These are phyloP conservation scores for Diaporthe velutina DNA, from an alignment of 2,329 filamentous ascomycete species.

Conservation along the genomic window DNA sequence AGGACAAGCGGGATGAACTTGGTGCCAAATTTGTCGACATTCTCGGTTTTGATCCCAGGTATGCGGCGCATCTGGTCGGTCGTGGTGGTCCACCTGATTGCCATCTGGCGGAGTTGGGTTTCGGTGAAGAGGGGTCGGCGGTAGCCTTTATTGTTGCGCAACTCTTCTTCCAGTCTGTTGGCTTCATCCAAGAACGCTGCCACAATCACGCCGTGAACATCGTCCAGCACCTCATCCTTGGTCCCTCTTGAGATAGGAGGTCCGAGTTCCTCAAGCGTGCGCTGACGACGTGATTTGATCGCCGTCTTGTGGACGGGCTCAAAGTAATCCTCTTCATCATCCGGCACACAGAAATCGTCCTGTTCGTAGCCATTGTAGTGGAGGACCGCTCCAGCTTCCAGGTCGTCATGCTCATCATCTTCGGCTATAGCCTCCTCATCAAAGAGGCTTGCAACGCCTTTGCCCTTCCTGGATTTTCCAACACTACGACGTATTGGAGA, in stretches of 20 bases:
- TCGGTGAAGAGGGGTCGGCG: slow-evolving; percentile 76
- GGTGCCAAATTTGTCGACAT: slow-evolving; percentile 72
- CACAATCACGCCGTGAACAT: slow-evolving; percentile 74
- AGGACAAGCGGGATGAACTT: slow-evolving; percentile 72
- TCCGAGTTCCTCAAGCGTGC: slow-evolving; percentile 58
- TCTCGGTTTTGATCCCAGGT: slow-evolving; percentile 71
- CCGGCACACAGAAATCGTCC: slow-evolving; percentile 55
- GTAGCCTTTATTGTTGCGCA: slow-evolving; percentile 71
- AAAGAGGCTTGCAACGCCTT: slow-evolving; percentile 42
- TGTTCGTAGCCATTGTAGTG: slow-evolving; percentile 60
- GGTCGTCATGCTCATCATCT: slow-evolving; percentile 53
- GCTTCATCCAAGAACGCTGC: slow-evolving; percentile 74
- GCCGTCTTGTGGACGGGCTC: slow-evolving; percentile 54
- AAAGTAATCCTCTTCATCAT: slow-evolving; percentile 60
- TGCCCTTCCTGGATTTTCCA: slow-evolving; percentile 51
- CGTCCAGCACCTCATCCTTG: slow-evolving; percentile 61
- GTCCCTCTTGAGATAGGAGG: slow-evolving; percentile 71
- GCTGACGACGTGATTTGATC: slow-evolving; percentile 50
- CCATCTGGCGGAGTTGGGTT: slow-evolving; percentile 79
- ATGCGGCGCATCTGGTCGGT: slow-evolving; percentile 74
- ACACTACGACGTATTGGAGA: slow-evolving; percentile 59
- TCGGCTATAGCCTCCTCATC: slow-evolving; percentile 45
- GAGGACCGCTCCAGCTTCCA: slow-evolving; percentile 49
- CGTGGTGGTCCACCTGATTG: slow-evolving; percentile 74
- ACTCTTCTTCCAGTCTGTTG: slow-evolving; percentile 68